Evolutionary conservation across 495 filamentous ascomycete species (phyloP), one percentile per base, ranked within the genome.

Genomic region (Cercophora scortea): DNA sequence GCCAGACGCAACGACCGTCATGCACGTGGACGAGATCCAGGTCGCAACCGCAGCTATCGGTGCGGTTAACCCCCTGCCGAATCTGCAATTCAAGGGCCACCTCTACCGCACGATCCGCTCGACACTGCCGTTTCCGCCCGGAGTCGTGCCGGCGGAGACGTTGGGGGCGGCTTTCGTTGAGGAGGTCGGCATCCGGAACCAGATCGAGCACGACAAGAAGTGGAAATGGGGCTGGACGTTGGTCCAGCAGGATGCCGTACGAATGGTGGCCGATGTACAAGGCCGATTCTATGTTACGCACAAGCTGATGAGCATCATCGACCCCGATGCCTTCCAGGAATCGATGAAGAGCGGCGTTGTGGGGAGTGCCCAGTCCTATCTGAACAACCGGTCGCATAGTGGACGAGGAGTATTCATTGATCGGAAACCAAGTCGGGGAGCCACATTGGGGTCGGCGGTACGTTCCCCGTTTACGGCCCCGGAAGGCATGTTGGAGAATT

Each of bases 201-300:
- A 47, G 12, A 54, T 76, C n/a, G 64, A 66, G 38, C 36, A 42
- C 6, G 43, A 53, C 19, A 55, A 55, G 41, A 51, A 52, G 4
- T 51, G 47, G 41, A 47, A 56, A 7, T 70, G 64, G 57, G 58
- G 55, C 17, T 76, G 73, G 73, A 43, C 57, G 13, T 52, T 51
- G 0, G 17, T 67, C 1, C 48, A 53, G 47, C 38, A 33, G 13
- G 52, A 60, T 35, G 50, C 53, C 17, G 43, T 52, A 8, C 60
- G 65, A n/a, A 15, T 35, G 17, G 69, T 71, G 43, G 42, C 32
- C 0, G 59, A 59, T 6, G 66, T 74, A 9, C 56, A 57, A 19
- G 71, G 73, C n/a, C 58, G 73, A 7, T 76, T 73, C 58, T 74
- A 76, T 58, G 69, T 71, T 16, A 71, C 67, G 0, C 49, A 63